These are phyloP conservation scores for Heteromeles arbutifolia DNA, from an alignment of 306 rosid species.

Conservation along the genomic window DNA sequence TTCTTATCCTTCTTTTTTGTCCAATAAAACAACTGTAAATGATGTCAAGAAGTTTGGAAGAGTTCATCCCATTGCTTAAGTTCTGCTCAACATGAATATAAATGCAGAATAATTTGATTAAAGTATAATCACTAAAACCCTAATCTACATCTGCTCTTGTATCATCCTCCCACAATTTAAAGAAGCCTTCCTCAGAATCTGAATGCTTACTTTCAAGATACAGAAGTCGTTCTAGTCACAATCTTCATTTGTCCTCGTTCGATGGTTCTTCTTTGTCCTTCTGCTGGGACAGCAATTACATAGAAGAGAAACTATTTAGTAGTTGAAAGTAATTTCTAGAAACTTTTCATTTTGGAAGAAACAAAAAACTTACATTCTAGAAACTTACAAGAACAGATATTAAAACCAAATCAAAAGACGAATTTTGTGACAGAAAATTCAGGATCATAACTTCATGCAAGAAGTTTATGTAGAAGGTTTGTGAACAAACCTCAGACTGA, in stretches of 20 bases:
- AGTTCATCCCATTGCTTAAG: conserved; percentile 8
- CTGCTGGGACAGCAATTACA: conserved; percentile 3
- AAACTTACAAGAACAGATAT: neutral
- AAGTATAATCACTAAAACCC: neutral
- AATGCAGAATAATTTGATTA: neutral
- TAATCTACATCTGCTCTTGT: neutral
- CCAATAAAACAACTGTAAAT: neutral
- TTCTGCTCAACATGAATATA: neutral
- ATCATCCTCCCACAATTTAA: neutral
- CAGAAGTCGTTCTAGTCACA: neutral
- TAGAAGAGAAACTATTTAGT: neutral
- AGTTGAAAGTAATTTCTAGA: neutral
- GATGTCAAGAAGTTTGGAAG: neutral
- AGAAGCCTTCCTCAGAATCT: neutral
- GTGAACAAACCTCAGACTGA: conserved; percentile 20
- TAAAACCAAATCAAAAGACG: neutral
- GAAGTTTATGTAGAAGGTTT: neutral
- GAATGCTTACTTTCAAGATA: conserved; percentile 4
- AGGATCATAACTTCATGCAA: neutral
- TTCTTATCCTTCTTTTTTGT: neutral
- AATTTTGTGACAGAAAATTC: neutral
- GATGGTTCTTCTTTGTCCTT: conserved; percentile 29
- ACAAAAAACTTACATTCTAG: neutral
- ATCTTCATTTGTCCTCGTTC: conserved; percentile 21
- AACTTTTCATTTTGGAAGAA: neutral